Evolutionary conservation across 2,329 filamentous ascomycete species (phyloP).

Genomic region (Aspergillus texensis): DNA sequence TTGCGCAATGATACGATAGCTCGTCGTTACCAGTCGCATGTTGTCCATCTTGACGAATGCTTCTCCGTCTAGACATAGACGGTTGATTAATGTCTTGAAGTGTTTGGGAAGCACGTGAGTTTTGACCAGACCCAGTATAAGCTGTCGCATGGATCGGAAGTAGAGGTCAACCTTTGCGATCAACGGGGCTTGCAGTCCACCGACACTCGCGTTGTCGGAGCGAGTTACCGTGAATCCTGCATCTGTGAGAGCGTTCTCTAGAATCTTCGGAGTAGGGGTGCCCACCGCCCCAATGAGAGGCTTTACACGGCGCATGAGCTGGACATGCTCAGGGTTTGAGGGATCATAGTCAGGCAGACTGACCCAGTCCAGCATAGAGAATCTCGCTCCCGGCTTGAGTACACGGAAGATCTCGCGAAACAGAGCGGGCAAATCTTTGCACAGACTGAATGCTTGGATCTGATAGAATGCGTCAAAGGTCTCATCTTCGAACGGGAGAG

Average conservation of each 20-base stretch:
- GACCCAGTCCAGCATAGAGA: constrained; percentile 58
- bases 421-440: constrained; percentile 51
- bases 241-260: constrained; percentile 50
- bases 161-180: constrained; percentile 59
- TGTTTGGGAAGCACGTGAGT: constrained; percentile 52
- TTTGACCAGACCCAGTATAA: constrained; percentile 54
- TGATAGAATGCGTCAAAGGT: constrained; percentile 58
- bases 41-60: constrained; percentile 60
- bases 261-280: constrained; percentile 53
- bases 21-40: constrained; percentile 56
- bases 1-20: constrained; percentile 56
- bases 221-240: constrained; percentile 53
- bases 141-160: constrained; percentile 54
- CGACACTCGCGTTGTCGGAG: constrained; percentile 57
- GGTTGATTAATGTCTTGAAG: constrained; percentile 58
- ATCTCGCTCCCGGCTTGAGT: constrained; percentile 54
- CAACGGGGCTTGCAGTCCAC: constrained; percentile 54
- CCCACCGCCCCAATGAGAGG: constrained; percentile 59
- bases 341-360: constrained; percentile 55
- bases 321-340: constrained; percentile 50
- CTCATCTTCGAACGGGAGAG: constrained; percentile 53
- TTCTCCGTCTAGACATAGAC: constrained; percentile 56
- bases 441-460: constrained; percentile 61
- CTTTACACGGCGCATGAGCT: constrained; percentile 59
- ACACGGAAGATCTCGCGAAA: constrained; percentile 55